Base-by-base conservation (phyloP, 345 rosid genomes). In the Eucalyptus fibrosa region DNA sequence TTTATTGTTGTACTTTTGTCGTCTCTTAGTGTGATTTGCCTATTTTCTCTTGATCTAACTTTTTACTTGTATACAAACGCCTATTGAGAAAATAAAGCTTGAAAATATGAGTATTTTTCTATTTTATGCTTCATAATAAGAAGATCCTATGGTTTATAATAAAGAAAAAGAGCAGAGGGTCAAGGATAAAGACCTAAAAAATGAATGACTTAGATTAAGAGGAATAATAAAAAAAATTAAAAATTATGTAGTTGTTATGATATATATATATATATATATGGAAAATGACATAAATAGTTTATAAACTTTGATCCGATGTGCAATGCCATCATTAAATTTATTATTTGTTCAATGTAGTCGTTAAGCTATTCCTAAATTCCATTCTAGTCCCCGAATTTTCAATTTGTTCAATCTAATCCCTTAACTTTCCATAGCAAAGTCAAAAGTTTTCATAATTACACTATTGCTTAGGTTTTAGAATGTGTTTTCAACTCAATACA, bases 271-370 rank as follows among this genome's bases (percentile, higher is more conserved):
- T n/a, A n/a, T n/a, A 59, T 12, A 5, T 1, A 17, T 17, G 7
- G 32, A 5, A 60, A 60, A 1, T 60, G 32, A 28, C 67, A 59
- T 59, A 60, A 28, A 60, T 60, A 60, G 8, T 60, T 8, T 3
- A 12, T 28, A 60, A 5, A 60, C 2, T 60, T 60, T 60, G 3
- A 1, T 3, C 0, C 8, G n/a, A 60, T 28, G 1, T 60, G 7
- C 67, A 60, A 12, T 11, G 32, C 0, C n/a, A 60, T 60, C 2
- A 0, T 60, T 28, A 3, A 28, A 60, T 28, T n/a, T 60, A 0
- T 28, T 11, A 60, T 26, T 60, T 12, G 4, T 28, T 60, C 16
- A 28, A 60, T 28, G 1, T 28, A 1, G 67, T 60, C 7, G 28
- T 60, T 28, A 3, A 60, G 6, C 14, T 55, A 55, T 55, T 55